phyloP scores from a whole-genome alignment of 2,329 filamentous ascomycete species.

The Paecilomyces fulvus region DNA sequence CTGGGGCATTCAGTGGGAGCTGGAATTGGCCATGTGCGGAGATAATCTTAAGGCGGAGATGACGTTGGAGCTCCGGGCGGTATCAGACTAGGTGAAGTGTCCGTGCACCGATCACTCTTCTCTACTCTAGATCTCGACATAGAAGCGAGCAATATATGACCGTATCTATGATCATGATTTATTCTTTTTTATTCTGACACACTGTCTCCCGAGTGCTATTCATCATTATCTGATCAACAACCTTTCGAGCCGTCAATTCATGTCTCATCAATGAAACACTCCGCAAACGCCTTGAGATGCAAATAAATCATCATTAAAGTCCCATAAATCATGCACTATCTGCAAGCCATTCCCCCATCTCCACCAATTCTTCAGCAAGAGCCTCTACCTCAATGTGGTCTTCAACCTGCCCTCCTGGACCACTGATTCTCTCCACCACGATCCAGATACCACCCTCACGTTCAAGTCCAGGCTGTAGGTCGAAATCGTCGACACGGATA shows the following conservation, averaged over 20 bases:
- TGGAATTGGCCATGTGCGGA: slow-evolving; percentile 4
- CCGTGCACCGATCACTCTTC: too few species aligned
- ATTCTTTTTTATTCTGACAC: background rate
- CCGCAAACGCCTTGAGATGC: background rate
- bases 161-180: background rate
- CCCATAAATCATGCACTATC: slow-evolving; percentile 14
- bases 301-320: background rate
- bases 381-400: slow-evolving; percentile 37
- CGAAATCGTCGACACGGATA: slow-evolving; percentile 64
- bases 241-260: background rate
- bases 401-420: slow-evolving; percentile 43
- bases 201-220: background rate
- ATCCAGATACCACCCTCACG: slow-evolving; percentile 60
- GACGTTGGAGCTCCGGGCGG: slow-evolving; percentile 13
- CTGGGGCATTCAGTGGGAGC: background rate
- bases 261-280: background rate
- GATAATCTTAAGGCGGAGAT: slow-evolving; percentile 11
- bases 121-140: too few species aligned
- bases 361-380: slow-evolving; percentile 33
- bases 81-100: background rate
- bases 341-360: slow-evolving; percentile 35
- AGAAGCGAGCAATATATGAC: background rate
- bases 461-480: slow-evolving; percentile 58
- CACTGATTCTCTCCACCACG: slow-evolving; percentile 71
- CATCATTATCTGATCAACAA: background rate